phyloP scores from a whole-genome alignment of 805 yeast species.

The Wickerhamiella nectarea region DNA sequence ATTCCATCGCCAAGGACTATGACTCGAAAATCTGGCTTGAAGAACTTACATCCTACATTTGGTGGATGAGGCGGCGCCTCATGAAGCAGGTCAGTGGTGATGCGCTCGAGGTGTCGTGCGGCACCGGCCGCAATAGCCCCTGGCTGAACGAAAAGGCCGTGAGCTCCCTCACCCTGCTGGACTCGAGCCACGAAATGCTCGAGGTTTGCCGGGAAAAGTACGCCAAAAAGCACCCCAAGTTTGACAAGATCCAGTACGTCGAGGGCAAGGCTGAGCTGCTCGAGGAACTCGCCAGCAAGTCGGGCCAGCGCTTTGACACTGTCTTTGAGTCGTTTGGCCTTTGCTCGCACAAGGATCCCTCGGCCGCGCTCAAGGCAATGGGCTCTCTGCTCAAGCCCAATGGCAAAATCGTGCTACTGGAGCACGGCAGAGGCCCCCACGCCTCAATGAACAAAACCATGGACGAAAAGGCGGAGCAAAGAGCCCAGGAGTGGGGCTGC shows the following conservation, averaged over 20 bases:
- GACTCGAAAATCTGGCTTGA: constrained; percentile 70
- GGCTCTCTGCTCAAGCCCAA: constrained; percentile 63
- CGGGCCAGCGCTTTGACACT: constrained; percentile 60
- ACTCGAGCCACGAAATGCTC: constrained; percentile 77
- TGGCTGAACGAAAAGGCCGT: constrained; percentile 49
- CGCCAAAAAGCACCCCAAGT: constrained; percentile 49
- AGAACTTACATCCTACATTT: constrained; percentile 35
- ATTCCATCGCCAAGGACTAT: constrained; percentile 62
- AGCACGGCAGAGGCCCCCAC: constrained; percentile 83
- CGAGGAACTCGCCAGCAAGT: constrained; percentile 36
- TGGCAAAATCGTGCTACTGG: constrained; percentile 75
- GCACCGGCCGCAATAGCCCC: constrained; percentile 86
- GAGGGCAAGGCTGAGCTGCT: constrained; percentile 83
- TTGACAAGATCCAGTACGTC: constrained; percentile 66
- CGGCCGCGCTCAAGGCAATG: constrained; percentile 64
- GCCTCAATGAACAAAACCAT: constrained; percentile 63
- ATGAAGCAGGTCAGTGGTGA: constrained; percentile 74
- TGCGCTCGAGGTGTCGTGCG: constrained; percentile 87
- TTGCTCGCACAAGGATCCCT: constrained; percentile 93
- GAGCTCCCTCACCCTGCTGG: constrained; percentile 69
- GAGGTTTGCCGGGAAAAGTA: constrained; percentile 66
- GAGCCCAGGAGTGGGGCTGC: constrained; percentile 91
- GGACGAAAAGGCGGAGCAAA: constrained; percentile 69
- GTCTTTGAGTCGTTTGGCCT: constrained; percentile 88
- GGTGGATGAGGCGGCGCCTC: constrained; percentile 59